Evolutionary conservation across 2,329 filamentous ascomycete genomes (phyloP).

Genomic region (Cladosporium phlei): DNA sequence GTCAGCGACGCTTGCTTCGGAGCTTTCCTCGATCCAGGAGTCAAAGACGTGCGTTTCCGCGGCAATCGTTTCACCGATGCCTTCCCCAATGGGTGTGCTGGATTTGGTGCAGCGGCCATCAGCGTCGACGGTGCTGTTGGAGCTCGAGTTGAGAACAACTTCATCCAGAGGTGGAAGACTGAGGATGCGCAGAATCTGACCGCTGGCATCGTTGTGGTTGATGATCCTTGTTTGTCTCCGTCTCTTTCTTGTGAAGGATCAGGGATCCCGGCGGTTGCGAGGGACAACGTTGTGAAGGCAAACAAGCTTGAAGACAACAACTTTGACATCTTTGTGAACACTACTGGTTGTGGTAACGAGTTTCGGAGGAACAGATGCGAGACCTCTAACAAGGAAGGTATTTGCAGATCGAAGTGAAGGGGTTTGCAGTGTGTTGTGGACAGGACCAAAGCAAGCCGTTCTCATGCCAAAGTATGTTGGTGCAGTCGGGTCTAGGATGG

Average conservation of each 20-base stretch:
- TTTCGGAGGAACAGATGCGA: constrained; percentile 6
- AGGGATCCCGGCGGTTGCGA: constrained; percentile 17
- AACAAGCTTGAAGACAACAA: constrained; percentile 32
- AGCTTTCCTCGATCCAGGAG: constrained; percentile 32
- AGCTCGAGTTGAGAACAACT: constrained; percentile 29
- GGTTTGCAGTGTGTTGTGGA: too few species aligned
- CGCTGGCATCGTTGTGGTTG: constrained; percentile 24
- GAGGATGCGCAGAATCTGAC: constrained; percentile 16
- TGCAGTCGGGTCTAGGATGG: too few species aligned
- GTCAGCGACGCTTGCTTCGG: constrained; percentile 32
- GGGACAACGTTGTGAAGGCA: constrained; percentile 26
- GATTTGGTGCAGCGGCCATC: constrained; percentile 23
- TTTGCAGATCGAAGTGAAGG: not conserved
- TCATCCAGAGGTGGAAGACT: constrained; percentile 23
- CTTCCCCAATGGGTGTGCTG: not conserved
- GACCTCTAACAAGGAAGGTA: not conserved
- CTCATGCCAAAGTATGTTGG: too few species aligned
- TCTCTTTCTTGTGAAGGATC: not conserved
- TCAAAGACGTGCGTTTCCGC: constrained; percentile 28
- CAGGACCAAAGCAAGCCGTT: too few species aligned
- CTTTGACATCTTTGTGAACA: constrained; percentile 18
- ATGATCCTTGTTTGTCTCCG: constrained; percentile 18
- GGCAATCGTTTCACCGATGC: constrained; percentile 29
- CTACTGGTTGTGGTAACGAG: constrained; percentile 3
- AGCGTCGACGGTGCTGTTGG: constrained; percentile 27